These are phyloP conservation scores for Ampelomyces quisqualis DNA, from an alignment of 2,329 filamentous ascomycete species.

Conservation along the genomic window DNA sequence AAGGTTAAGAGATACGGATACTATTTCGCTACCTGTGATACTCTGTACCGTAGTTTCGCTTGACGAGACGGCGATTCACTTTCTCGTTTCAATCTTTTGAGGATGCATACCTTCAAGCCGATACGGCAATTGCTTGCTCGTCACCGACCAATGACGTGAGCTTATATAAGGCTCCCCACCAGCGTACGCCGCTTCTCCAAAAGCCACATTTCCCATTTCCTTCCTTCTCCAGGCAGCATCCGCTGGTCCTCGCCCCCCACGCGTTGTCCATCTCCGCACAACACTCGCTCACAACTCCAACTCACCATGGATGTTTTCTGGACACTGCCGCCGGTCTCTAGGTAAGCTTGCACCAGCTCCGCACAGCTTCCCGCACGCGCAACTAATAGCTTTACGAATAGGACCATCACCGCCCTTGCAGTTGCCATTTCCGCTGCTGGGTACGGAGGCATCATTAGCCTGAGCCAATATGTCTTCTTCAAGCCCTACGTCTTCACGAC, in stretches of 20 bases:
- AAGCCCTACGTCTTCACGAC: conserved; percentile 57
- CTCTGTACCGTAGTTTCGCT: too few relatives aligned
- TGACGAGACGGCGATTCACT: too few relatives aligned
- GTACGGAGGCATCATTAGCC: conserved; percentile 58
- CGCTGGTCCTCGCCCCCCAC: conserved; percentile 35
- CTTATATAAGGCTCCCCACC: conserved; percentile 17
- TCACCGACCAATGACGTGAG: conserved; percentile 3
- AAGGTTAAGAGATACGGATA: neutral
- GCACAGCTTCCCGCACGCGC: neutral
- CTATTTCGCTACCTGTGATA: neutral
- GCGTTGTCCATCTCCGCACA: conserved; percentile 15
- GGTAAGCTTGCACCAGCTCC: conserved; percentile 54
- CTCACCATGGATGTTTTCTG: conserved; percentile 62
- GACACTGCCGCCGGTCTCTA: conserved; percentile 65
- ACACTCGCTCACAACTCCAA: conserved; percentile 22
- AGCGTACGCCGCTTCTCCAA: conserved; percentile 19
- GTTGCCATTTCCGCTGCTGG: conserved; percentile 63
- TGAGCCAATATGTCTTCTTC: conserved; percentile 57
- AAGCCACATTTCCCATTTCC: conserved; percentile 21
- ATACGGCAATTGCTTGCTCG: neutral
- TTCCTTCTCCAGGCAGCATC: conserved; percentile 36
- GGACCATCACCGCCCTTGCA: conserved; percentile 66
- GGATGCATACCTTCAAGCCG: too few relatives aligned
- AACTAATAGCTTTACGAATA: conserved; percentile 55
- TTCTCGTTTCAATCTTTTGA: too few relatives aligned